Evolutionary conservation across 495 filamentous ascomycete species (phyloP).

Genomic region (Daldinia bambusicola): DNA sequence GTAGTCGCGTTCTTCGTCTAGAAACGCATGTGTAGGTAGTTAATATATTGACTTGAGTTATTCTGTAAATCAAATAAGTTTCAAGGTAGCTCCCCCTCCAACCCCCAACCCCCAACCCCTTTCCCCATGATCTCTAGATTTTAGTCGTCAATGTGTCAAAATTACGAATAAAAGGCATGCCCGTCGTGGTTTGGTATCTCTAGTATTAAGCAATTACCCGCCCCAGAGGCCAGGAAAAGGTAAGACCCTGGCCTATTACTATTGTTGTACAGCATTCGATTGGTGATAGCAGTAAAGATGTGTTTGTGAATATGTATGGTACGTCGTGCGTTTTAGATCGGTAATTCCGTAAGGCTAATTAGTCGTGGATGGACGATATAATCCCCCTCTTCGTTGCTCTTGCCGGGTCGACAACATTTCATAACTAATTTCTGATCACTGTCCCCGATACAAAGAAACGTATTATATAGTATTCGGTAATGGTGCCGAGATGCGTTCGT

Average conservation of each 20-base stretch:
- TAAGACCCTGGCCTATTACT: slow-evolving; percentile 29
- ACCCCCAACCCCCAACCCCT: slow-evolving; percentile 22
- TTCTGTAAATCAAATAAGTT: slow-evolving; percentile 34
- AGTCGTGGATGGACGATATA: slow-evolving; percentile 20
- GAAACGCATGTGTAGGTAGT: slow-evolving; percentile 28
- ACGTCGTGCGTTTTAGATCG: slow-evolving; percentile 28
- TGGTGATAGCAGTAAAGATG: slow-evolving; percentile 26
- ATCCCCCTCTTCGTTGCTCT: slow-evolving; percentile 28
- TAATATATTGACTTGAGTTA: slow-evolving; percentile 38
- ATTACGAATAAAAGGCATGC: slow-evolving; percentile 43
- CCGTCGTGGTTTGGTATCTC: slow-evolving; percentile 51
- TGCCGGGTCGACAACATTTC: slow-evolving; percentile 21
- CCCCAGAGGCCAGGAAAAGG: slow-evolving; percentile 26
- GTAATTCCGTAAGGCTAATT: slow-evolving; percentile 24
- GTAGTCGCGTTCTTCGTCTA: slow-evolving; percentile 32
- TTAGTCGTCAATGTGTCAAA: slow-evolving; percentile 43
- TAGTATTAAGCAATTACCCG: slow-evolving; percentile 46
- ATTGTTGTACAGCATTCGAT: slow-evolving; percentile 44
- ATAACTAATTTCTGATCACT: slow-evolving; percentile 20
- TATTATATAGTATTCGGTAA: slow-evolving; percentile 11
- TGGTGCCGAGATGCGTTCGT: slow-evolving; percentile 12
- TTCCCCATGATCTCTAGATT: slow-evolving; percentile 35
- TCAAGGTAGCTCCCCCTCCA: slow-evolving; percentile 27
- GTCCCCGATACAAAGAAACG: slow-evolving; percentile 10
- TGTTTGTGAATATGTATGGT: slow-evolving; percentile 15